Evolutionary conservation across 2,329 filamentous ascomycete genomes (phyloP).

Genomic region (Biscogniauxia marginata): DNA sequence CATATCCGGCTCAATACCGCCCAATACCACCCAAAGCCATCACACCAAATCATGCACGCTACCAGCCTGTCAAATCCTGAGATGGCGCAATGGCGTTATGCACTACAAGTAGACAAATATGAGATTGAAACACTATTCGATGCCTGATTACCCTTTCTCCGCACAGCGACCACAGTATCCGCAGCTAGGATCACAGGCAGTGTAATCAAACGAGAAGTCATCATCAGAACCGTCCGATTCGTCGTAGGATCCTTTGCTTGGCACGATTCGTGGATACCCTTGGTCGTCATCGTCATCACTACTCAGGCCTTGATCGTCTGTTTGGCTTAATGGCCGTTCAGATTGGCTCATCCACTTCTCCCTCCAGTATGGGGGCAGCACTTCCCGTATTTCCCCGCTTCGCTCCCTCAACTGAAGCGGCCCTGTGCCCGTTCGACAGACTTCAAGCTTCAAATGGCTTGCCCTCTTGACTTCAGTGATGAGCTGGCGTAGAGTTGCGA

Average conservation of each 20-base stretch:
- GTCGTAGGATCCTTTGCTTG: neutral
- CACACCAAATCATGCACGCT: neutral
- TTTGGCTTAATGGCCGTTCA: neutral
- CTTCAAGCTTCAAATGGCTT: conserved; percentile 21
- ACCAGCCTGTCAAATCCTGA: neutral
- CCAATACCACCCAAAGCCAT: neutral
- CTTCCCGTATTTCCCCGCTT: conserved; percentile 11
- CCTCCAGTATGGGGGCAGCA: conserved; percentile 21
- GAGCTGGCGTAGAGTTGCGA: conserved; percentile 16
- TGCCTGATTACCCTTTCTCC: conserved; percentile 1
- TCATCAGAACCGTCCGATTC: conserved; percentile 11
- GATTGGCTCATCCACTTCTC: conserved; percentile 13
- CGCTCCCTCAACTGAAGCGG: conserved; percentile 23
- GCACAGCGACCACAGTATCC: conserved; percentile 26
- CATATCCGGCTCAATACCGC: conserved; percentile 2
- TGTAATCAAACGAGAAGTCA: conserved; percentile 19
- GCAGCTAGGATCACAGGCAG: conserved; percentile 18
- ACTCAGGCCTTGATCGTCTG: conserved; percentile 3
- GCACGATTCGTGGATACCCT: conserved; percentile 13
- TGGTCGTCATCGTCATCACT: conserved; percentile 13
- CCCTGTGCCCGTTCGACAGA: conserved; percentile 18
- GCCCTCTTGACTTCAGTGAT: conserved; percentile 20
- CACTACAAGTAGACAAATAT: conserved; percentile 4
- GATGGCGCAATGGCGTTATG: neutral
- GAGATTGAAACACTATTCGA: conserved; percentile 1